Conservation (phyloP, 2,329 filamentous ascomycete genomes). For the Ophioceras dolichostomum region DNA sequence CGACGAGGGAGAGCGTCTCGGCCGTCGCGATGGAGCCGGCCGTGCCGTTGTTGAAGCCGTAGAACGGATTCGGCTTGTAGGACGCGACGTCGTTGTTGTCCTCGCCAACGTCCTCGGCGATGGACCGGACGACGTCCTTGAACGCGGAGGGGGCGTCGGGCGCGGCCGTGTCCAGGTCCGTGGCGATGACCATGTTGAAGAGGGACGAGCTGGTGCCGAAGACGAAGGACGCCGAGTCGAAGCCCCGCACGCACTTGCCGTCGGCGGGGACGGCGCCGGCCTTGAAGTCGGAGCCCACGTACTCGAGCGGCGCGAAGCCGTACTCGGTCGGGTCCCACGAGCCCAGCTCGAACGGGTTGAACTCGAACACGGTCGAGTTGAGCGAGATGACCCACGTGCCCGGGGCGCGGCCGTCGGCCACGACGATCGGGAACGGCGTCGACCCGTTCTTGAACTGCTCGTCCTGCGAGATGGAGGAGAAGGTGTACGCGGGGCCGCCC, state of each 20-base stretch:
- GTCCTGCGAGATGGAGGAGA: constrained; percentile 51
- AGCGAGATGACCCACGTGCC: constrained; percentile 28
- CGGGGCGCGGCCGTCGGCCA: constrained; percentile 34
- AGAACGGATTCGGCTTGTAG: constrained; percentile 49
- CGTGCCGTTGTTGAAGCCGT: constrained; percentile 31
- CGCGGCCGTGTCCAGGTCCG: constrained; percentile 21
- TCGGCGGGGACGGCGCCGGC: constrained; percentile 39
- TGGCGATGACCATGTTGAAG: constrained; percentile 67
- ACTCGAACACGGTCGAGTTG: constrained; percentile 53
- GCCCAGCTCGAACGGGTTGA: constrained; percentile 55
- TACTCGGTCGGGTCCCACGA: constrained; percentile 46
- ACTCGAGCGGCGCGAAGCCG: constrained; percentile 47
- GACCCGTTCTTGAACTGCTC: constrained; percentile 27
- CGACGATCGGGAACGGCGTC: constrained; percentile 35
- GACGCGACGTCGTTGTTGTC: constrained; percentile 34
- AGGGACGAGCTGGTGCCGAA: constrained; percentile 79
- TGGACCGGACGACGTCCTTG: constrained; percentile 31
- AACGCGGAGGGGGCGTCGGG: constrained; percentile 28
- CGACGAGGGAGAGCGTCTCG: constrained; percentile 29
- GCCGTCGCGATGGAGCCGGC: constrained; percentile 22
- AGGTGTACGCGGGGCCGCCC: constrained; percentile 69
- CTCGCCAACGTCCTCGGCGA: constrained; percentile 43
- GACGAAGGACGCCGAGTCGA: constrained; percentile 71
- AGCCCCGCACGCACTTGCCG: constrained; percentile 59
- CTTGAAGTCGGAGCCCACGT: constrained; percentile 46